Evolutionary conservation across 805 yeast genomes (phyloP), one percentile per base, ranked within the genome.

Genomic region (Nakazawaea siamensis): DNA sequence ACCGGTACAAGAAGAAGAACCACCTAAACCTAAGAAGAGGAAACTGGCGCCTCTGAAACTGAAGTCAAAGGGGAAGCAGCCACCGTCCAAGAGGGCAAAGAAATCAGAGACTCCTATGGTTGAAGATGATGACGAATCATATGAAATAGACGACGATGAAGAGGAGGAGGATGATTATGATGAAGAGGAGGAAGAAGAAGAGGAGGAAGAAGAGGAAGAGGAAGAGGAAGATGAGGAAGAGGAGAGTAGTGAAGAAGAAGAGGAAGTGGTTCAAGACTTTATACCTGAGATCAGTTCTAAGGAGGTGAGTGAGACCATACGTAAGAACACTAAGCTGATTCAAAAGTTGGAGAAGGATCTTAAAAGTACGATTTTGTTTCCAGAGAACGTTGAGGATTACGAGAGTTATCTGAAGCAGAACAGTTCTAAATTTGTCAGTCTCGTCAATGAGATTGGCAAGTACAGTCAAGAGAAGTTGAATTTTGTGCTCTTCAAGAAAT

Each of bases 161-260:
- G 39, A 34, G 40, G 37, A 24, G 12, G 37, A 36, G 7, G 31
- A n/a, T n/a, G n/a, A n/a, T n/a, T n/a, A n/a, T n/a, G 42, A 29
- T 12, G 41, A 37, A 11, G 44, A 35, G 9, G 44, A 41, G 14
- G 44, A 33, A 4, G 48, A 42, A 19, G 40, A 38, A 24, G 44
- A 37, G 15, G 38, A 34, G 10, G 38, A 32, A 13, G 18, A 17
- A 12, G 29, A 24, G 12, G 25, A 23, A 20, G 33, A 24, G 25
- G 31, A 27, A 8, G 38, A 32, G 17, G 34, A 24, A 10, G 50
- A 44, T 16, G 47, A 44, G 9, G 48, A 40, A 7, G 46, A 28
- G 16, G 38, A 27, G 14, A 37, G 34, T 17, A 35, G 29, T 9
- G 44, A 32, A 17, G 46, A 37, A 18, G 57, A 46, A 5, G 45